Conservation (phyloP, 148 eudicot species). For the Heliosperma pusillum region DNA sequence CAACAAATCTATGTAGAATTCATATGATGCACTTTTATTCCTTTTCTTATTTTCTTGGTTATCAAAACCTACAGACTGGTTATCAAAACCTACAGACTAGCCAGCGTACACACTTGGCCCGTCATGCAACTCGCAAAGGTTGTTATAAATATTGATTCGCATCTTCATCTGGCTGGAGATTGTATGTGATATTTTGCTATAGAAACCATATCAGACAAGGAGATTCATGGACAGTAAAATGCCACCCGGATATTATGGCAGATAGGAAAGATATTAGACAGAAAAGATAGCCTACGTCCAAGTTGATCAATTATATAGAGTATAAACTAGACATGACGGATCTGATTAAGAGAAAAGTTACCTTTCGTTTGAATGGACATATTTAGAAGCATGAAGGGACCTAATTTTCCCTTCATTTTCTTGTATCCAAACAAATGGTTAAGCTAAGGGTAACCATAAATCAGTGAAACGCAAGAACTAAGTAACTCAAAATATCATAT, state of each 20-base stretch:
- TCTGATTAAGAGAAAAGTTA: neutral
- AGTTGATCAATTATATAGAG: too few species aligned
- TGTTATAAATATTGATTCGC: neutral
- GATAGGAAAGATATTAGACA: neutral
- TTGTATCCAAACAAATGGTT: neutral
- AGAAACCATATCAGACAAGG: neutral
- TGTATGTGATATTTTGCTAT: neutral
- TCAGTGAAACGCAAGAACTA: neutral
- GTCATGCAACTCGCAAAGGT: neutral
- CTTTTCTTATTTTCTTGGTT: neutral
- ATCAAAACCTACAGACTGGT: neutral
- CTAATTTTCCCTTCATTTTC: neutral
- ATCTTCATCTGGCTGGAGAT: neutral
- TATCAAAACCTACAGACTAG: neutral
- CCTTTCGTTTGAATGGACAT: neutral
- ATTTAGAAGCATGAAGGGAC: neutral
- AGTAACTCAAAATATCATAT: neutral
- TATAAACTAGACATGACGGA: neutral
- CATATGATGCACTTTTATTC: too few species aligned
- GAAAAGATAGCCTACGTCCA: neutral
- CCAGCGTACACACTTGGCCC: neutral
- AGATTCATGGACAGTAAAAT: neutral
- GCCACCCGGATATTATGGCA: neutral
- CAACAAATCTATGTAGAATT: too few species aligned
- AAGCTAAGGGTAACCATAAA: neutral